Base-by-base conservation (phyloP, 306 rosid genomes). In the Cicer yamashitae region DNA sequence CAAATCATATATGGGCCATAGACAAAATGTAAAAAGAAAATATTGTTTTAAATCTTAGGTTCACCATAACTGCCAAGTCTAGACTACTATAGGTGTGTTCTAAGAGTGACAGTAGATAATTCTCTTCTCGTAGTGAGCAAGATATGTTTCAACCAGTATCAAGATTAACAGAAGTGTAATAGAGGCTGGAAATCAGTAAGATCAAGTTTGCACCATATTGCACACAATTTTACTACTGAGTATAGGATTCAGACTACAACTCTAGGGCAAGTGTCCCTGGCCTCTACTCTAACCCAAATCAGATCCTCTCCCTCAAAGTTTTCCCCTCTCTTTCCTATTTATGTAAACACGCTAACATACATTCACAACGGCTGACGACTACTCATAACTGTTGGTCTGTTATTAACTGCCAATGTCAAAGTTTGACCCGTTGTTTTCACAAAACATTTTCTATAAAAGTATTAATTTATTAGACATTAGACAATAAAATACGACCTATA, bases 1-100 rank as follows among this genome's bases (percentile, higher is more conserved):
- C n/a, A 52, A 70, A 40, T 43, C 68, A 75, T 70, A 81, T 69
- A 17, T 51, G 30, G 59, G 60, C 45, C 53, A 52, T 51, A 38
- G 37, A 81, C 41, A 43, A 9, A 13, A 75, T 40, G 53, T 46
- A 66, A 67, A 58, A 45, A 2, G 13, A 71, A 13, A 1, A 11
- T 10, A 74, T 10, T 58, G 38, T 47, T 67, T 8, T 30, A 73
- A 53, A 54, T 8, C 64, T 40, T 50, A 68, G 58, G 67, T 61
- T 22, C 13, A 41, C 41, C 56, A 15, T 20, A 74, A 67, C 10
- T 30, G 74, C 73, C 60, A 73, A 37, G 72, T 56, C 53, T 65
- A 66, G 18, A 71, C 37, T 79, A 30, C 20, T 38, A 25, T 7
- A 45, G 65, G 37, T 54, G 37, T 54, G 37, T 65, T 25, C 45